Conservation (phyloP, 78 protist genomes). For the Corallochytrium limacisporum region DNA sequence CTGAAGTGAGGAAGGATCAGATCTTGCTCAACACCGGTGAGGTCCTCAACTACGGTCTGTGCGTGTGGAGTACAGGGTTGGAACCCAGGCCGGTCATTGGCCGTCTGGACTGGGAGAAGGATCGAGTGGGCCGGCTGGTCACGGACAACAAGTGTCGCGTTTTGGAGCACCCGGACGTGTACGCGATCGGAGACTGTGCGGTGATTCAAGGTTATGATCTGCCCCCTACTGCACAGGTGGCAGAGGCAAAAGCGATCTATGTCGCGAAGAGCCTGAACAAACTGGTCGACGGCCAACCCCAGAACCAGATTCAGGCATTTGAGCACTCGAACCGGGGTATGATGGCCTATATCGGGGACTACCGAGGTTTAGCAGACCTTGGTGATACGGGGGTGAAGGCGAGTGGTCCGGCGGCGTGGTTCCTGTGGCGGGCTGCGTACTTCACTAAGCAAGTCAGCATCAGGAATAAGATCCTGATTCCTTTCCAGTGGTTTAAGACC, state of each 20-base stretch:
- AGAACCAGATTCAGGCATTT: background rate
- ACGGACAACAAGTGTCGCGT: background rate
- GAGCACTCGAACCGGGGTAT: background rate
- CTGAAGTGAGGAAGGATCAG: too few relatives aligned
- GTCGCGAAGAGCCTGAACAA: slow-evolving; percentile 1
- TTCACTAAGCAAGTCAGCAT: slow-evolving; percentile 20
- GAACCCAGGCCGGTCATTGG: background rate
- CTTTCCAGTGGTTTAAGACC: slow-evolving; percentile 48
- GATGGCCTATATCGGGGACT: slow-evolving; percentile 8
- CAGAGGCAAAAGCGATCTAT: background rate
- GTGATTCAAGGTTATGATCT: too few relatives aligned
- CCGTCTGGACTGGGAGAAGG: background rate
- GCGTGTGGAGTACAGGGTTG: slow-evolving; percentile 17
- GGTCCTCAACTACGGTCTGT: background rate
- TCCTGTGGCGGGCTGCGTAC: slow-evolving; percentile 20
- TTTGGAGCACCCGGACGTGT: background rate
- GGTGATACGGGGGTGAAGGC: background rate
- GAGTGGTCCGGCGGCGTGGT: slow-evolving; percentile 5
- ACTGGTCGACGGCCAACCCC: background rate
- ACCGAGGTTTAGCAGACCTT: background rate
- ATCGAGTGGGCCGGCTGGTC: too few relatives aligned
- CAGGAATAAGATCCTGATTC: slow-evolving; percentile 28
- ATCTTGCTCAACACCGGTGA: background rate
- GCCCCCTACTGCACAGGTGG: slow-evolving; percentile 10
- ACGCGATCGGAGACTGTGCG: too few relatives aligned